phyloP scores from a whole-genome alignment of 2,329 filamentous ascomycete species.

The Sporothrix variecibatus region DNA sequence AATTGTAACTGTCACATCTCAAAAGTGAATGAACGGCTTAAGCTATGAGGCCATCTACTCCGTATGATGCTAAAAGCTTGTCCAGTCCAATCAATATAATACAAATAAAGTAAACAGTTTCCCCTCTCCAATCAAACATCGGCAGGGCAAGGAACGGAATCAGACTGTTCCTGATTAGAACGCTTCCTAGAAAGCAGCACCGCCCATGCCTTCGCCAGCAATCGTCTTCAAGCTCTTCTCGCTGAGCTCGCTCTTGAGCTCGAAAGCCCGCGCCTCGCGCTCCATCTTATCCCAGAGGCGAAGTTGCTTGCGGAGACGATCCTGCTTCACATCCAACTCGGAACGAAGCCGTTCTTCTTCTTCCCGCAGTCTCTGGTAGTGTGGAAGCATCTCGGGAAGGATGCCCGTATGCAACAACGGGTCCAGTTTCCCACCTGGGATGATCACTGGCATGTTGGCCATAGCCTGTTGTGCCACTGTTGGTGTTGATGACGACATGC shows the following conservation, averaged over 20 bases:
- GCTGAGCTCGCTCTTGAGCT: constrained; percentile 58
- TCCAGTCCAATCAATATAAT: neutral
- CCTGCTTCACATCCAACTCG: constrained; percentile 56
- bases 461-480: constrained; percentile 56
- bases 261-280: constrained; percentile 55
- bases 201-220: constrained; percentile 57
- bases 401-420: constrained; percentile 51
- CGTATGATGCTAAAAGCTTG: neutral
- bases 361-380: constrained; percentile 56
- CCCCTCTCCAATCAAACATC: neutral
- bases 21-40: neutral
- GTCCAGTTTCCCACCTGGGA: constrained; percentile 57
- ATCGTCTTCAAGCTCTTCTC: constrained; percentile 59
- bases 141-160: no score
- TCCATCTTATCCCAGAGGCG: constrained; percentile 57
- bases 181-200: constrained; percentile 52
- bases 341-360: constrained; percentile 60
- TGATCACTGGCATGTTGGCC: constrained; percentile 52
- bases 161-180: no score
- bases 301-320: constrained; percentile 55
- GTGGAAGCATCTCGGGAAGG: constrained; percentile 55
- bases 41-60: no score
- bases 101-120: neutral
- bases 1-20: neutral
- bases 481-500: constrained; percentile 28